Base-by-base conservation (phyloP, 768 basidiomycete genomes). In the Leccinum subgranulosum region DNA sequence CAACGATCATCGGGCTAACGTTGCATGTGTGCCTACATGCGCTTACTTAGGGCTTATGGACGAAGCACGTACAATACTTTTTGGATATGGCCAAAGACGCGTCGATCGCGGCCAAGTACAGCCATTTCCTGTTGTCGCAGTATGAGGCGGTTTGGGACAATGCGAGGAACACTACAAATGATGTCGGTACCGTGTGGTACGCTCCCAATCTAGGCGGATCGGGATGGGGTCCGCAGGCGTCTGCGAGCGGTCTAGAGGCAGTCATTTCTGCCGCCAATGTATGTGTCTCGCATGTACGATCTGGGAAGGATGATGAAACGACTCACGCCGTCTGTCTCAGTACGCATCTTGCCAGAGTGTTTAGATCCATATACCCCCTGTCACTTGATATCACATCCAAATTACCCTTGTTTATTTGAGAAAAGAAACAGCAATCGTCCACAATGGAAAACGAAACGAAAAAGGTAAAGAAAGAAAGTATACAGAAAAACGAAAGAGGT, bases 31-130 rank as follows among this genome's bases (percentile, higher is more conserved):
- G 17, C 12, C 0, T 19, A 10, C n/a, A 5, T 19, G 19, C 21
- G 53, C 34, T 53, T 11, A 31, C 31, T 31, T 34, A 67, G 66
- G 80, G 82, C 14, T 58, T 82, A 17, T 81, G 81, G 79, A 81
- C 74, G 15, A 83, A 83, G 59, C 79, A 81, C 51, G 58, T 83
- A 6, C 75, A 77, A 49, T 81, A 74, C 59, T 81, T 83, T 63
- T 72, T 84, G 28, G 80, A 82, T 58, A 60, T 50, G 49, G 81
- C 77, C 31, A 74, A 77, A 43, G 75, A 80, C 56, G 15, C 75
- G 19, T 64, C 73, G 27, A 76, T 80, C 15, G 73, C 66, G 0
- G 72, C 72, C n/a, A 81, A 79, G 60, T 84, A 82, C 60, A 55
- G 57, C 25, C 4, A 47, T 19, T 69, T 73, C 59, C 48, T 71